Conservation (phyloP, 352 stramenopile species). For the Globisporangium sylvaticum region DNA sequence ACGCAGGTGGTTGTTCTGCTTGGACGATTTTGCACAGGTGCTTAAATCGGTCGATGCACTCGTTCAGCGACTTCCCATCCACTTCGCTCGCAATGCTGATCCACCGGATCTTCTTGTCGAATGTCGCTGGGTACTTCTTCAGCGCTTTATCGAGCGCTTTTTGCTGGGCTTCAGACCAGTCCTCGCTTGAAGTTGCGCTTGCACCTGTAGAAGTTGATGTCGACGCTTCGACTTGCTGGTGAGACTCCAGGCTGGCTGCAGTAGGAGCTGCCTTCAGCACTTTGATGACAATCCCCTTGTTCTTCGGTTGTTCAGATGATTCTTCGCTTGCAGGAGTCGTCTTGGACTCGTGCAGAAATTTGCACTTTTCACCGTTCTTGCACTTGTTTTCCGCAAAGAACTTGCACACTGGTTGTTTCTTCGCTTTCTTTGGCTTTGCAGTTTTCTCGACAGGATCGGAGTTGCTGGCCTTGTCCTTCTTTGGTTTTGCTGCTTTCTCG, state of each 20-base stretch:
- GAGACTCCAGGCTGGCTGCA: neutral
- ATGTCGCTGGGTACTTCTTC: slow-evolving; percentile 63
- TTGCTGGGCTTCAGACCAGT: slow-evolving; percentile 69
- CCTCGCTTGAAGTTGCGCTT: slow-evolving; percentile 11
- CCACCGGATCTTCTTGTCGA: slow-evolving; percentile 75
- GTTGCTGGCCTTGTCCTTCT: slow-evolving; percentile 3
- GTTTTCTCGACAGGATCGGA: slow-evolving; percentile 6
- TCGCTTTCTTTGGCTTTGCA: slow-evolving; percentile 3
- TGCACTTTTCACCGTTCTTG: slow-evolving; percentile 33
- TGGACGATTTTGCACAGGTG: slow-evolving; percentile 49
- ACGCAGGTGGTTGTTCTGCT: slow-evolving; percentile 10
- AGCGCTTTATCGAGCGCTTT: slow-evolving; percentile 58
- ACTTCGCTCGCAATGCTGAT: slow-evolving; percentile 60
- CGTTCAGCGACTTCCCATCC: slow-evolving; percentile 60
- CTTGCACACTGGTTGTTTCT: slow-evolving; percentile 24
- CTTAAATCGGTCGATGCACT: slow-evolving; percentile 84
- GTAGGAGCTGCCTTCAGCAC: slow-evolving; percentile 5
- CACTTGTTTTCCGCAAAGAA: slow-evolving; percentile 56
- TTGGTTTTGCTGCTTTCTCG: slow-evolving; percentile 4
- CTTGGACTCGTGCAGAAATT: slow-evolving; percentile 19
- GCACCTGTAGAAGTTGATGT: neutral
- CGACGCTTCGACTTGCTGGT: neutral
- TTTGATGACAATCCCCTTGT: slow-evolving; percentile 10
- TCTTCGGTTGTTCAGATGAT: neutral
- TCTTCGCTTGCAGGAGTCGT: slow-evolving; percentile 8